Percentiles rank a stretch among this genome's conserved stretches.
Evolutionary conservation across 2,329 filamentous ascomycete species (phyloP).

Genomic region (Neonectria coccinea): DNA sequence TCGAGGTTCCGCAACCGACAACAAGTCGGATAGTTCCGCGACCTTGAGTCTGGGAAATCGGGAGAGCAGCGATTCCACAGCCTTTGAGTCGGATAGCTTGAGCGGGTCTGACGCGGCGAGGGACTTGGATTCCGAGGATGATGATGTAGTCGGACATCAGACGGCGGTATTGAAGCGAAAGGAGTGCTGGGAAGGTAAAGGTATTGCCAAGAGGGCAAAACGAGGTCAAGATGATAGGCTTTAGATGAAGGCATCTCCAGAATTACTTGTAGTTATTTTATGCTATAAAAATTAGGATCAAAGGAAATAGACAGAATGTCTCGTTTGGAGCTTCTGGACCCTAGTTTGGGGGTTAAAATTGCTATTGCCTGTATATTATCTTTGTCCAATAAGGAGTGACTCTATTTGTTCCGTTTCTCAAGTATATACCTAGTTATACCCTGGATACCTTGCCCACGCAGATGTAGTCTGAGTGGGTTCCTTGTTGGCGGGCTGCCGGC

Average conservation of each 20-base stretch:
- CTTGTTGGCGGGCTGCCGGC: neutral
- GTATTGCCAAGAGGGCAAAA: slow-evolving; percentile 17
- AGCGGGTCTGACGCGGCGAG: slow-evolving; percentile 9
- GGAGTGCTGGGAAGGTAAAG: slow-evolving; percentile 5
- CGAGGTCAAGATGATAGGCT: neutral
- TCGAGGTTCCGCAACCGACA: slow-evolving; percentile 9
- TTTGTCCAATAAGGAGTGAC: no score
- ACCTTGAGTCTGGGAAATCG: neutral
- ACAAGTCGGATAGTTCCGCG: slow-evolving; percentile 15
- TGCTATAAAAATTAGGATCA: no score
- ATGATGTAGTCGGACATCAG: neutral
- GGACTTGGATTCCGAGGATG: neutral
- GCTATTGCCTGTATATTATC: neutral
- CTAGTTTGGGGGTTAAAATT: neutral
- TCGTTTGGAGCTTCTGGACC: neutral
- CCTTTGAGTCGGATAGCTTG: neutral
- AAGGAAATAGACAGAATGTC: no score
- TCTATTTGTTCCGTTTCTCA: no score
- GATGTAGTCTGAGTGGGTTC: neutral
- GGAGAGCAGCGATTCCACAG: slow-evolving; percentile 26
- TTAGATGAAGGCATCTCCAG: neutral
- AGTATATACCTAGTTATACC: no score
- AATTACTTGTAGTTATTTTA: neutral
- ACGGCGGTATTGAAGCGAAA: slow-evolving; percentile 33
- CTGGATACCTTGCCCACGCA: no score